Evolutionary conservation across 106 monocot genomes (phyloP).

Genomic region (Narthecium ossifragum): DNA sequence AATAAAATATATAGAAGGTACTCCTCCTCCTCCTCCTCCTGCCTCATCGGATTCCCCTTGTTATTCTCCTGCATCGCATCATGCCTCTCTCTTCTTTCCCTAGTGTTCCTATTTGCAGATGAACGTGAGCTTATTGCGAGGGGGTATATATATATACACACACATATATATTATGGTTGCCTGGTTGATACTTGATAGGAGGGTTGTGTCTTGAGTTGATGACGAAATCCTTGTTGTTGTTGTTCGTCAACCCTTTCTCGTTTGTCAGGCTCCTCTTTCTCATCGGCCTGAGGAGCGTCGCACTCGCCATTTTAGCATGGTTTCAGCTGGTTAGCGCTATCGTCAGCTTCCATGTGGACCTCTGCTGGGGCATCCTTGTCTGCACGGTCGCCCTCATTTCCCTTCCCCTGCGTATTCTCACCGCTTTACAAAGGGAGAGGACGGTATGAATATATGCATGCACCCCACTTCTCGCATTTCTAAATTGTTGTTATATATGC

Average conservation of each 20-base stretch:
- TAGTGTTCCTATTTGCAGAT: neutral
- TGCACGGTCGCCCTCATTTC: slow-evolving; percentile 1
- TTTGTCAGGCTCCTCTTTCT: slow-evolving; percentile 1
- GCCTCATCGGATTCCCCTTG: too few relatives aligned
- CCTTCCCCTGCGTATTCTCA: slow-evolving; percentile 17
- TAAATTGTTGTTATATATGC: too few relatives aligned
- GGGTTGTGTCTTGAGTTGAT: slow-evolving; percentile 1
- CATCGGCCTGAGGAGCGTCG: slow-evolving; percentile 3
- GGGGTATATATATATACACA: too few relatives aligned
- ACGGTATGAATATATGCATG: too few relatives aligned
- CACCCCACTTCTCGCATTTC: too few relatives aligned
- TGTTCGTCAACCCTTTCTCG: slow-evolving; percentile 13
- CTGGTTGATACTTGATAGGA: neutral
- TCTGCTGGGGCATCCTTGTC: slow-evolving; percentile 6
- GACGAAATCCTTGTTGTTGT: neutral
- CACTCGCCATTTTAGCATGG: neutral
- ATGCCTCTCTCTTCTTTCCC: too few relatives aligned
- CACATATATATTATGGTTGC: too few relatives aligned
- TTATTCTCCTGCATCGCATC: too few relatives aligned
- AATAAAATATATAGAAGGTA: too few relatives aligned
- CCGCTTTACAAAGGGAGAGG: slow-evolving; percentile 15
- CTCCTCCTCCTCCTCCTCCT: too few relatives aligned
- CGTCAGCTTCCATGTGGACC: slow-evolving; percentile 5
- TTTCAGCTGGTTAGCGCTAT: slow-evolving; percentile 17
- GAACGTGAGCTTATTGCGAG: neutral